Evolutionary conservation across 257 asterid species (phyloP), one percentile per base, ranked within the genome.

Genomic region (Knoxia roxburghii): DNA sequence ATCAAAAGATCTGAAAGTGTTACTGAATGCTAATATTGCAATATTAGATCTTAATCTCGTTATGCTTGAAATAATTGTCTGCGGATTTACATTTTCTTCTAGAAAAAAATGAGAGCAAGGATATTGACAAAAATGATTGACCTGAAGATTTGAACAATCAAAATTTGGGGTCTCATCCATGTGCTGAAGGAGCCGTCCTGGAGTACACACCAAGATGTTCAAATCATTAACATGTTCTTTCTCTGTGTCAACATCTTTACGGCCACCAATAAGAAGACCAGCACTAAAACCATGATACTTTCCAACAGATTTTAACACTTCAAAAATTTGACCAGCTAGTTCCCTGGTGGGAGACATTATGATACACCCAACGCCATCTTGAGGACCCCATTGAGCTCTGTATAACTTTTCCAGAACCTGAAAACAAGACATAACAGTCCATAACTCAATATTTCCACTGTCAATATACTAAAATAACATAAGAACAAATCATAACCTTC

Each of bases 181-280:
- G 93, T 94, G 99, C 81, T 94, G 99, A 66, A 94, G 96, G 74
- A 94, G 95, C 68, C 98, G 86, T 13, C 99, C 98, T 3, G 98
- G 98, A 61, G 99, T 94, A 67, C 99, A 90, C 41, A 94, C 96
- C 85, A 94, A 75, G 74, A 94, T 88, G 75, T 94, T 90, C 85
- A 94, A 71, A 67, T 72, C 74, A 46, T 84, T 90, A 57, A 94
- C 96, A 57, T 80, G 87, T 65, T 90, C 98, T 77, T 90, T 94
- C 84, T 94, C 99, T 1, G 75, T 50, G 67, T 79, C 98, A 61
- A 94, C 92, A 79, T 87, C 96, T 73, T 83, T 86, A 62, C 98
- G 91, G 55, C 99, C 99, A 69, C 99, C 99, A 64, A 94, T 90
- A 57, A 94, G 79, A 78, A 94, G 96, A 61, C 99, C 98, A 79